Evolutionary conservation across 345 rosid species (phyloP).

Genomic region (Salix suchowensis): DNA sequence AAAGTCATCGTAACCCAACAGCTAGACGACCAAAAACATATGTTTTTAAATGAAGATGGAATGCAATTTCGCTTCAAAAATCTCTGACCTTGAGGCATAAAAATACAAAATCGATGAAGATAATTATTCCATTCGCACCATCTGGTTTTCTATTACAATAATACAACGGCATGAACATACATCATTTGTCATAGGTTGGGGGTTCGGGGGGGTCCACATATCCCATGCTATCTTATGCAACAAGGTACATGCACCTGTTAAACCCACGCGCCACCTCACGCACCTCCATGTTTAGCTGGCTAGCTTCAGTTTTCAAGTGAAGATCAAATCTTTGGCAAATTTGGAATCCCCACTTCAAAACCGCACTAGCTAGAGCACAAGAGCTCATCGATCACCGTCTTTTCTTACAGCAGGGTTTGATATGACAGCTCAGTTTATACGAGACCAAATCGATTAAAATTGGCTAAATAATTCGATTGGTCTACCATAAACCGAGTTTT

Average conservation of each 20-base stretch:
- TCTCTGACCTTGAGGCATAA: neutral
- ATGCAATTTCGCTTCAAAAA: neutral
- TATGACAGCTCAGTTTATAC: neutral
- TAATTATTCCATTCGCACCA: neutral
- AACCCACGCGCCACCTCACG: constrained; percentile 17
- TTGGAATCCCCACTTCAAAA: constrained; percentile 10
- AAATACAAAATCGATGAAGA: neutral
- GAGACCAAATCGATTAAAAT: neutral
- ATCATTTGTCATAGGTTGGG: neutral
- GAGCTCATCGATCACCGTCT: neutral
- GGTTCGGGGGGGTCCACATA: neutral
- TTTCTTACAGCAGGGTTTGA: neutral
- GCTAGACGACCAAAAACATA: neutral
- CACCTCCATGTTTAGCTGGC: neutral
- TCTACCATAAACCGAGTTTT: neutral
- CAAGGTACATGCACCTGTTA: neutral
- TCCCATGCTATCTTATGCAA: neutral
- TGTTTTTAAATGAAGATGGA: neutral
- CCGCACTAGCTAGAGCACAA: constrained; percentile 1
- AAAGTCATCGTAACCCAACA: neutral
- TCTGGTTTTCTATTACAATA: neutral
- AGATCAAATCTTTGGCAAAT: neutral
- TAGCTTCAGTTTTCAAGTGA: constrained; percentile 20
- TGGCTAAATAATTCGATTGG: neutral
- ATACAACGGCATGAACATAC: constrained; percentile 1